A percentile compares a stretch with the other conserved stretches of the same genome.
Evolutionary conservation across 306 rosid species (phyloP).

Genomic region (Malus domestica): DNA sequence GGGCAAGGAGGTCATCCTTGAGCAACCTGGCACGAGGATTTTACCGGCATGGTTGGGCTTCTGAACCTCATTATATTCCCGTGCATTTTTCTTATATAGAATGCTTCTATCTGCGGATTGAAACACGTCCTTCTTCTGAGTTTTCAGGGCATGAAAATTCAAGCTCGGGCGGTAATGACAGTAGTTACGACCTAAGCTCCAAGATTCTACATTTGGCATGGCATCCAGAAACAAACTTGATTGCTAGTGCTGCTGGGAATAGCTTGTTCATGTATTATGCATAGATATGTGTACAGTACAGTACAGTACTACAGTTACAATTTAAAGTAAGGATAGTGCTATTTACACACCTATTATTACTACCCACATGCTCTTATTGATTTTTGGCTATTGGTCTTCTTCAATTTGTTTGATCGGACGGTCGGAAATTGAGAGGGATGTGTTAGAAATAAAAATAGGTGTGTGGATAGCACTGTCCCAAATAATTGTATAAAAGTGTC

Average conservation of each 20-base stretch:
- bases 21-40: conserved; percentile 46
- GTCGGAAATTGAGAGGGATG: no score
- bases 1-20: conserved; percentile 46
- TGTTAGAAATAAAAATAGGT: no score
- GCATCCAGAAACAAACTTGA: conserved; percentile 55
- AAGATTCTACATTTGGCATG: conserved; percentile 52
- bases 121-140: neutral
- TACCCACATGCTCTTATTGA: no score
- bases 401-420: no score
- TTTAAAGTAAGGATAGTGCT: neutral
- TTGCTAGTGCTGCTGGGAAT: conserved; percentile 53
- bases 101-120: neutral
- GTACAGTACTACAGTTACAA: neutral
- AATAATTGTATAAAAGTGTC: neutral
- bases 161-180: conserved; percentile 17
- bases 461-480: no score
- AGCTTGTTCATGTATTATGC: conserved; percentile 50
- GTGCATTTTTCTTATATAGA: neutral
- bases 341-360: no score
- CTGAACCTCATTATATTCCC: neutral
- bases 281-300: conserved; percentile 24
- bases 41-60: conserved; percentile 36
- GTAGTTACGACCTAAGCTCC: conserved; percentile 24
- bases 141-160: conserved; percentile 41
- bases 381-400: no score